Base-by-base conservation (phyloP, 352 stramenopile species). In the Phytophthora vignae region DNA sequence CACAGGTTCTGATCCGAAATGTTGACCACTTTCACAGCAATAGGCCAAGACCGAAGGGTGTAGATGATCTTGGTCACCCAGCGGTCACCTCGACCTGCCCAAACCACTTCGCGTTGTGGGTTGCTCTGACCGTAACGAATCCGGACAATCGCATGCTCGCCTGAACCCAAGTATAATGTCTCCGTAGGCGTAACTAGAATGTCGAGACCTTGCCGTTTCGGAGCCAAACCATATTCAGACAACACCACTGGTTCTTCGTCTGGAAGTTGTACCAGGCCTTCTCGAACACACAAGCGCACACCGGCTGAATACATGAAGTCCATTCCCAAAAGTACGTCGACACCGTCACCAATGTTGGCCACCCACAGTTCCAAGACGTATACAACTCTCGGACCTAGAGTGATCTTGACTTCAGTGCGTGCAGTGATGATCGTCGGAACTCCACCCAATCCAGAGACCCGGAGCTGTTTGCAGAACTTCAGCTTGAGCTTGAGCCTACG, bases 361-460 rank as follows among this genome's bases (percentile, higher is more conserved):
- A n/a, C n/a, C n/a, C n/a, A n/a, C n/a, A n/a, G n/a, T n/a, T n/a
- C n/a, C n/a, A n/a, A n/a, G n/a, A n/a, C n/a, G n/a, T n/a, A n/a
- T n/a, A n/a, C n/a, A n/a, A n/a, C n/a, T n/a, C n/a, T 12, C 10
- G 10, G 36, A 44, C 36, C 36, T 17, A 64, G 27, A 19, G 46
- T 64, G 33, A 64, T 22, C 46, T 64, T 64, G 17, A 64, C 44
- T 12, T 38, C 4, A 33, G 58, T 25, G 17, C 29, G 15, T 7
- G 58, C 58, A 3, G 15, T 36, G 31, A 64, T 64, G 17, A 56
- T 56, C 15, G 59, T 66, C 8, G 48, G 60, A 8, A 59, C 21
- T 29, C 49, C 48, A 27, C 49, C 48, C 7, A 67, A 36, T 4
- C 60, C 48, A 21, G 49, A 53, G 10, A 59, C 60, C 15, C 53